These are phyloP conservation scores for Fusarium avenaceum DNA, from an alignment of 2,329 filamentous ascomycete species.

Conservation along the genomic window DNA sequence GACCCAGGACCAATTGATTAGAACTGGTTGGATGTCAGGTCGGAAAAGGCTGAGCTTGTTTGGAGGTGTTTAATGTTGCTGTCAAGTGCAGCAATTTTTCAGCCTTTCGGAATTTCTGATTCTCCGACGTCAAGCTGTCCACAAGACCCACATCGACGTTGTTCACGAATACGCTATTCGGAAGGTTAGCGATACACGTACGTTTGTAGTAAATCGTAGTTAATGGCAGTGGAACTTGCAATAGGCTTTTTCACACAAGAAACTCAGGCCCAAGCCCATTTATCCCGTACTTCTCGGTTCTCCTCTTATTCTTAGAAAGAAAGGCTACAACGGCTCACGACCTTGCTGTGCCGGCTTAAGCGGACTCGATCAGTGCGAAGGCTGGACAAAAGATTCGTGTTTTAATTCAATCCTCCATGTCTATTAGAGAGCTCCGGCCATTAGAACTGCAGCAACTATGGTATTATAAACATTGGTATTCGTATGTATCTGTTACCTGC, in stretches of 20 bases:
- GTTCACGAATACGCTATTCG: too few relatives aligned
- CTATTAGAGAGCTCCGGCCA: neutral
- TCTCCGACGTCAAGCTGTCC: conserved; percentile 2
- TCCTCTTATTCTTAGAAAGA: too few relatives aligned
- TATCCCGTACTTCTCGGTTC: too few relatives aligned
- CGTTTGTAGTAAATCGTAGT: neutral
- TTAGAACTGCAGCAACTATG: conserved; percentile 6
- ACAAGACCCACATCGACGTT: neutral
- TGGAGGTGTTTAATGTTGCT: conserved; percentile 25
- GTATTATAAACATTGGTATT: conserved; percentile 40
- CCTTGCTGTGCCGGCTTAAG: neutral
- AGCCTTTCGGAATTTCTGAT: conserved; percentile 32
- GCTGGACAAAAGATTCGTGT: neutral
- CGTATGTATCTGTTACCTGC: conserved; percentile 38
- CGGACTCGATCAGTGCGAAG: too few relatives aligned
- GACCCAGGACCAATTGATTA: conserved; percentile 44
- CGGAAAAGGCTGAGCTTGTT: conserved; percentile 24
- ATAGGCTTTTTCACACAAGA: too few relatives aligned
- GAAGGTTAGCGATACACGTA: too few relatives aligned
- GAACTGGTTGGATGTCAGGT: conserved; percentile 43
- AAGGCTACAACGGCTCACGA: neutral
- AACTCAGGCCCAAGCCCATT: too few relatives aligned
- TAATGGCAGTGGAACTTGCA: neutral
- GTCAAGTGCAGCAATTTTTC: conserved; percentile 44
- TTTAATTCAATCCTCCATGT: neutral